Percentiles rank a stretch among this genome's conserved stretches.
These are phyloP conservation scores for Pleurotus platypus DNA, from an alignment of 768 basidiomycete genomes.

Conservation along the genomic window DNA sequence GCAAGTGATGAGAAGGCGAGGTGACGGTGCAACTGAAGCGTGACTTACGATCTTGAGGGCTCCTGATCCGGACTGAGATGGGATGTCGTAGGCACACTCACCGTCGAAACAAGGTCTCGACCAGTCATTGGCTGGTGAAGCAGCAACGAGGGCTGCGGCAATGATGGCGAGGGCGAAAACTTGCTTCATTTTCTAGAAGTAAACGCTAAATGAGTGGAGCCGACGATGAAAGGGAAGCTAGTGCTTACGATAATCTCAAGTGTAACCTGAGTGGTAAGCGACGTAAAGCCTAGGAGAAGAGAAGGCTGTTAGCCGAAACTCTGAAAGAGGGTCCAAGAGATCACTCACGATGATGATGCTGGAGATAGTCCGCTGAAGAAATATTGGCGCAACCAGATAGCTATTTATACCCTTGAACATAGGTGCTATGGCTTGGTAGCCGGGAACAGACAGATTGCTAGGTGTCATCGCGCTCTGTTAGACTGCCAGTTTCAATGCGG, in stretches of 20 bases:
- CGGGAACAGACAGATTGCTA: background rate
- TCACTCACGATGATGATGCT: conserved; percentile 6
- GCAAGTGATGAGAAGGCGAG: background rate
- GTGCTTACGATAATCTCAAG: conserved; percentile 1
- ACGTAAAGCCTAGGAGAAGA: conserved; percentile 3
- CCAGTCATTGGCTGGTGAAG: conserved; percentile 4
- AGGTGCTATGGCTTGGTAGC: background rate
- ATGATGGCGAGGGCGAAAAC: conserved; percentile 6
- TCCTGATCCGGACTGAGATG: background rate
- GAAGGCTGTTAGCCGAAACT: too few species aligned
- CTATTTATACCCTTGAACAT: background rate
- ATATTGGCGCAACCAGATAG: background rate
- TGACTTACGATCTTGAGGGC: conserved; percentile 1
- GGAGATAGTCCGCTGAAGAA: conserved; percentile 7
- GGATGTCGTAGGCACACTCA: conserved; percentile 6
- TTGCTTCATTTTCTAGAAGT: background rate
- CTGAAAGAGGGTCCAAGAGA: background rate
- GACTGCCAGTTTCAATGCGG: background rate
- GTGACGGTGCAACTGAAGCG: background rate
- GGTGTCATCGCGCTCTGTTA: background rate
- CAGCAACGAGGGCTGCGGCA: conserved; percentile 4
- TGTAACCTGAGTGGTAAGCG: conserved; percentile 2
- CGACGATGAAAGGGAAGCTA: background rate
- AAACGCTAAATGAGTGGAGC: background rate
- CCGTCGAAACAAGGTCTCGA: conserved; percentile 4